Evolutionary conservation across 768 basidiomycete species (phyloP).

Genomic region (Lenzites betulinus): DNA sequence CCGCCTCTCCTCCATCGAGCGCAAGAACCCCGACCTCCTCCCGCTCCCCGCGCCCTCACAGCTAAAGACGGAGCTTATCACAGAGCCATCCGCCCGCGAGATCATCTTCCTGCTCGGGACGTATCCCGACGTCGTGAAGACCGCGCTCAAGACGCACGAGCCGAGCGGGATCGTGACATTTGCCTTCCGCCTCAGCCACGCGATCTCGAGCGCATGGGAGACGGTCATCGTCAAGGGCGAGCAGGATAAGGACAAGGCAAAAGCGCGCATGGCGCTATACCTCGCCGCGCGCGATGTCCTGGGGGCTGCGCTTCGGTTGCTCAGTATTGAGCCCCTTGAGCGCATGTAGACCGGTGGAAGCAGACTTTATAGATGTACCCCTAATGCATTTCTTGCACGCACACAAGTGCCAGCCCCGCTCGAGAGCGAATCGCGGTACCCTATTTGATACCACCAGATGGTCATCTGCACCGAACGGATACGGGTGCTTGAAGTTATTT

Average conservation of each 20-base stretch:
- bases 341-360: constrained; percentile 64
- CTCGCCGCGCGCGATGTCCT: constrained; percentile 89
- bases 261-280: constrained; percentile 88
- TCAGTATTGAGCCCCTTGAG: constrained; percentile 89
- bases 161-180: constrained; percentile 92
- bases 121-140: constrained; percentile 90
- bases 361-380: constrained; percentile 10
- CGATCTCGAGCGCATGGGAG: constrained; percentile 93
- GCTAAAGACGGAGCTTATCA: constrained; percentile 69
- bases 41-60: constrained; percentile 71
- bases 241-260: constrained; percentile 70
- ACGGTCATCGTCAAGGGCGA: constrained; percentile 84
- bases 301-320: constrained; percentile 78
- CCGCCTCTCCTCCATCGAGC: constrained; percentile 84
- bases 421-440: too few relatives aligned
- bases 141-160: constrained; percentile 82
- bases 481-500: too few relatives aligned
- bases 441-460: too few relatives aligned
- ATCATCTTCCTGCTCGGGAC: constrained; percentile 84
- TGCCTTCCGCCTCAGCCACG: constrained; percentile 83
- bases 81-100: constrained; percentile 77
- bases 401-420: too few relatives aligned
- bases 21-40: constrained; percentile 87
- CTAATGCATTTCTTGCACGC: constrained; percentile 5
- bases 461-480: too few relatives aligned